These are phyloP conservation scores for Hyphopichia khmerensis DNA, from an alignment of 1,139 yeast genomes.

Conservation along the genomic window DNA sequence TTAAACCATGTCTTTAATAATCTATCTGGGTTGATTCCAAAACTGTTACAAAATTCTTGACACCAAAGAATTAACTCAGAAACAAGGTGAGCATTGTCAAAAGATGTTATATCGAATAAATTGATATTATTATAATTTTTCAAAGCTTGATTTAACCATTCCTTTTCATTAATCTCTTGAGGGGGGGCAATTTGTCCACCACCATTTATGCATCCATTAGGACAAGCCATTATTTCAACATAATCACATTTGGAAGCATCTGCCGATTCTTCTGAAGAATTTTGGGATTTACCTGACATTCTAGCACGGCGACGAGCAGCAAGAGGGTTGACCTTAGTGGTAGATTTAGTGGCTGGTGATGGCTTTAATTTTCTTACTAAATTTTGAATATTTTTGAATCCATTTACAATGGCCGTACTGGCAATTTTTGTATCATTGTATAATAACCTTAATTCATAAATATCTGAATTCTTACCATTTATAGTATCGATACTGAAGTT, in stretches of 20 bases:
- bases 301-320: constrained; percentile 45
- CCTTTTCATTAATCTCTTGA: constrained; percentile 29
- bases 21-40: constrained; percentile 32
- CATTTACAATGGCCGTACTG: constrained; percentile 78
- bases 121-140: constrained; percentile 30
- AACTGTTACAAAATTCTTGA: constrained; percentile 28
- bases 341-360: constrained; percentile 12
- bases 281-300: constrained; percentile 22
- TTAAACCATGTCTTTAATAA: constrained; percentile 48
- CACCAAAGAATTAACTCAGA: constrained; percentile 29
- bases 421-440: constrained; percentile 44
- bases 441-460: constrained; percentile 62
- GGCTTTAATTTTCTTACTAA: constrained; percentile 79
- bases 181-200: constrained; percentile 83
- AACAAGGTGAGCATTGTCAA: constrained; percentile 16
- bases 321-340: constrained; percentile 33
- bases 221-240: constrained; percentile 97
- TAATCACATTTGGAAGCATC: constrained; percentile 75
- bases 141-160: constrained; percentile 39
- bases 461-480: constrained; percentile 74
- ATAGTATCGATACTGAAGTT: constrained; percentile 25
- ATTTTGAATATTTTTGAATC: constrained; percentile 92
- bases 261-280: constrained; percentile 32
- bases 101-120: constrained; percentile 14
- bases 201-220: constrained; percentile 96